These are phyloP conservation scores for Stemphylium beticola DNA, from an alignment of 2,329 filamentous ascomycete species.

Conservation along the genomic window DNA sequence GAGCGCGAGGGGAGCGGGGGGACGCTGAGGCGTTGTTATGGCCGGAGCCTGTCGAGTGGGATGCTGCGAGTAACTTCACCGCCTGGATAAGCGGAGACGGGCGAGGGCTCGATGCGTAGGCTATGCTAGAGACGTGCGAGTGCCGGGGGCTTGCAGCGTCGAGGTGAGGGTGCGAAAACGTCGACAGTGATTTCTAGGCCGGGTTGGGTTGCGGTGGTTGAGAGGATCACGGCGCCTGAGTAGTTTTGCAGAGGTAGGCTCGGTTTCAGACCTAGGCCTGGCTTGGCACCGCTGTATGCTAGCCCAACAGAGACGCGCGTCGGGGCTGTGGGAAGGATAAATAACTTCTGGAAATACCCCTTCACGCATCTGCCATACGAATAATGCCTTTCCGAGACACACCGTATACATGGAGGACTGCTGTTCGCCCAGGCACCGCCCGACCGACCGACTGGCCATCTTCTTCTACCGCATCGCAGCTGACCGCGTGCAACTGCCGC, in stretches of 20 bases:
- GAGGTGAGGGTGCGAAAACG: constrained; percentile 23
- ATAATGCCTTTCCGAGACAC: too few relatives aligned
- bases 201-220: constrained; percentile 33
- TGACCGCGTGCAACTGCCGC: constrained; percentile 10
- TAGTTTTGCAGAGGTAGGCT: constrained; percentile 33
- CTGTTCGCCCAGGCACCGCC: background rate
- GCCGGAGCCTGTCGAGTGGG: constrained; percentile 44
- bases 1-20: constrained; percentile 36
- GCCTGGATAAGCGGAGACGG: constrained; percentile 37
- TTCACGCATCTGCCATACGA: too few relatives aligned
- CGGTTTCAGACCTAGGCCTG: constrained; percentile 30
- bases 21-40: constrained; percentile 46
- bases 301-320: constrained; percentile 17
- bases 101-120: constrained; percentile 19
- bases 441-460: constrained; percentile 1
- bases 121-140: constrained; percentile 23
- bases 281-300: constrained; percentile 9
- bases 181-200: constrained; percentile 25
- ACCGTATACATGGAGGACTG: background rate
- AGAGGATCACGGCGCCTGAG: constrained; percentile 35
- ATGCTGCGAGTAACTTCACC: constrained; percentile 47
- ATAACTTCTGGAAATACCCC: too few relatives aligned
- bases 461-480: background rate
- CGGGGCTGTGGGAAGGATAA: constrained; percentile 1
- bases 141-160: constrained; percentile 28